Conservation (phyloP, 306 rosid genomes). For the Comarum palustre region DNA sequence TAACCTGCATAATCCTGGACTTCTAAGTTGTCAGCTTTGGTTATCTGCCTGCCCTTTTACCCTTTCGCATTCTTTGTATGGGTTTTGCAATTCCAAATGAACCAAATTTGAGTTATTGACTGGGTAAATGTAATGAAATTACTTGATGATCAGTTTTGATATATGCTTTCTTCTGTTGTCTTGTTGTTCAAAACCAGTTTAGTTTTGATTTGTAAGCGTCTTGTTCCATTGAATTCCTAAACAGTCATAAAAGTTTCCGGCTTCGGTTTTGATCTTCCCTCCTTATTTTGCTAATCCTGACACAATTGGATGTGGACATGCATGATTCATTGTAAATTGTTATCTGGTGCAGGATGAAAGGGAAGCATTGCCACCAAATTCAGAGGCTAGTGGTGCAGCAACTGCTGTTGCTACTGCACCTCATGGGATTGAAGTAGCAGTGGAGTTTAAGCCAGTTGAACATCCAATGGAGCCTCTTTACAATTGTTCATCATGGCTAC, state of each 20-base stretch:
- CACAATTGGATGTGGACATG: not conserved
- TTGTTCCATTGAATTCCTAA: not conserved
- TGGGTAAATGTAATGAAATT: not conserved
- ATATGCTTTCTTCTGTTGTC: not conserved
- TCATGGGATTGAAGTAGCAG: constrained; percentile 90
- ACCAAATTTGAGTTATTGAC: not conserved
- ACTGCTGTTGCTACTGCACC: constrained; percentile 43
- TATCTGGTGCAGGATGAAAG: constrained; percentile 63
- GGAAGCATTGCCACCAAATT: constrained; percentile 54
- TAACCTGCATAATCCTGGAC: not conserved
- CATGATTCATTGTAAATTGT: not conserved
- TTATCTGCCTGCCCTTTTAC: not conserved
- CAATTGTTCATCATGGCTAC: constrained; percentile 11
- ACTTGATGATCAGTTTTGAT: not conserved
- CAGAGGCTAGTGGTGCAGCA: constrained; percentile 42
- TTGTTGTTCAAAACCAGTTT: not conserved
- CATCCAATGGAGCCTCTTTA: constrained; percentile 86
- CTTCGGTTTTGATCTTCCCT: too few species aligned
- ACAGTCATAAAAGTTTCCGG: not conserved
- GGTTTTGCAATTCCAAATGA: not conserved
- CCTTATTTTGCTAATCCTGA: not conserved
- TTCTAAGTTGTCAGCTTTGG: not conserved
- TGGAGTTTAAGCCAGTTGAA: constrained; percentile 92
- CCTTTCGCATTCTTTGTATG: not conserved
- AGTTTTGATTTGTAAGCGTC: not conserved